Base-by-base conservation (phyloP, 306 rosid genomes). In the Ziziphus jujuba region DNA sequence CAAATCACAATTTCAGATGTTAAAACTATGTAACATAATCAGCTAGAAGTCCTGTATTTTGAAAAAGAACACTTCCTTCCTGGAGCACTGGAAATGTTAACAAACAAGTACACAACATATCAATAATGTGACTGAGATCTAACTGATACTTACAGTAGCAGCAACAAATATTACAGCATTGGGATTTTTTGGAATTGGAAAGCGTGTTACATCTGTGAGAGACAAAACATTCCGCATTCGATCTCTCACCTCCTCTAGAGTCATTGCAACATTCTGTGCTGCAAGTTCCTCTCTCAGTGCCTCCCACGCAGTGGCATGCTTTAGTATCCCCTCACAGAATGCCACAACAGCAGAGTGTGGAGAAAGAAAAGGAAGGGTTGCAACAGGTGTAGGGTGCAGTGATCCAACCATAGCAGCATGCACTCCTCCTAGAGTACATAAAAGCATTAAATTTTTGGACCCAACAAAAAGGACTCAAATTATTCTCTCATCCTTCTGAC, bases 371-470 rank as follows among this genome's bases (percentile, higher is more conserved):
- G 98, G 98, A 64, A 93, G 89, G 52, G 96, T 90, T 49, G 98
- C 97, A 71, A 93, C 71, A 43, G 97, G 98, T 22, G 96, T 80
- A 47, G 96, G 98, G 90, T 92, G 95, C 65, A 92, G 96, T 67
- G 97, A 84, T 76, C 98, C 97, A 76, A 90, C 97, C 98, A 92
- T 92, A 14, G 97, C 97, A 72, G 98, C 97, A 83, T 92, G 98
- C 49, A 92, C 98, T 69, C 98, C 98, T 80, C 98, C 98, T 92
- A 78, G n/a, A 80, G 73, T 73, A 38, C 77, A 72, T 61, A 44
- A 22, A 69, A 60, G 60, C 23, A 77, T 54, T 21, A n/a, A 67
- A 72, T 45, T 40, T 50, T 74, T 28, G 55, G 36, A 77, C 56
- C 69, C 66, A 66, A 69, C 52, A 59, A 71, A 54, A 33, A 61